Conservation (phyloP, 257 asterid genomes). For the Fraxinus anomala region DNA sequence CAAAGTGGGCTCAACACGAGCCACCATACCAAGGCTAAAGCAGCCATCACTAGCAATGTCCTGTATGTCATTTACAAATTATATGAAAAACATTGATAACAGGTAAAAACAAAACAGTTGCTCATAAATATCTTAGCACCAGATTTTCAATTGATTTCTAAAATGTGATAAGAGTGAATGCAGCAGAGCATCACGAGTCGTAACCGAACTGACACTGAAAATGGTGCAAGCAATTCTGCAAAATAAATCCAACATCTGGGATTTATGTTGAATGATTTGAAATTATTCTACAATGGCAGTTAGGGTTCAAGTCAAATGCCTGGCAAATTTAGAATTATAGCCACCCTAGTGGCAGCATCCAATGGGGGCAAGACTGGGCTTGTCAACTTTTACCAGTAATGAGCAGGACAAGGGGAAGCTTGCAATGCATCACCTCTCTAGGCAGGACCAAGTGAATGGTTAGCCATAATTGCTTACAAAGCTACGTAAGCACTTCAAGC, state of each 20-base stretch:
- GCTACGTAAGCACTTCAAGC: background rate
- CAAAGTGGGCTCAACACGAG: constrained; percentile 70
- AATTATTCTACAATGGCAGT: background rate
- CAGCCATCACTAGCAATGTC: constrained; percentile 95
- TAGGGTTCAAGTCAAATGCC: background rate
- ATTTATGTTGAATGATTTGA: too few species aligned
- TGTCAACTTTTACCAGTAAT: background rate
- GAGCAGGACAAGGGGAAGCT: background rate
- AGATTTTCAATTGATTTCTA: background rate
- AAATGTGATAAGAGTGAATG: background rate
- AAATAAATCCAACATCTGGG: too few species aligned
- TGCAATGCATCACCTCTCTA: background rate
- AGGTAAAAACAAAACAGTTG: background rate
- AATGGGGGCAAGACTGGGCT: background rate
- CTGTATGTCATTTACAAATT: constrained; percentile 34
- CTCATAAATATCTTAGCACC: background rate
- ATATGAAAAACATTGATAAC: constrained; percentile 10
- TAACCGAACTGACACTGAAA: background rate
- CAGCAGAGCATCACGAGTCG: background rate
- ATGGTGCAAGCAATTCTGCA: background rate
- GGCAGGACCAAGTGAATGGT: background rate
- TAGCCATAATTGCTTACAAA: too few species aligned
- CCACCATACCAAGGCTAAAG: constrained; percentile 97
- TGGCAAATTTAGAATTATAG: background rate
- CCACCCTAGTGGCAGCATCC: background rate